These are phyloP conservation scores for Trametes meyenii DNA, from an alignment of 768 basidiomycete genomes.

Conservation along the genomic window DNA sequence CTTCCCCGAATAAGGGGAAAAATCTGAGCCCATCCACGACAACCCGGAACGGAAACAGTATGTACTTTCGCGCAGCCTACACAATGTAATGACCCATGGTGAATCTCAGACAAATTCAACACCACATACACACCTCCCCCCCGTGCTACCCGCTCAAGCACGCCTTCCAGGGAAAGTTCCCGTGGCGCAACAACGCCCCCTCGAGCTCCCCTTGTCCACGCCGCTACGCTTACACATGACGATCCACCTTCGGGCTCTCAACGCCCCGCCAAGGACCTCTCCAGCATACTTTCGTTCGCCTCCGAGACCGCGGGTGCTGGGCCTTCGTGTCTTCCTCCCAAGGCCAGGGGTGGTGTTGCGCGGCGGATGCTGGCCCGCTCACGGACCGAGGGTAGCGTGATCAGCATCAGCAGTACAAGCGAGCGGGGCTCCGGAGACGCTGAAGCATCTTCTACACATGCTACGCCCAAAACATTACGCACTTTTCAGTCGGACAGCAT, in stretches of 20 bases:
- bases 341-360: conserved; percentile 42
- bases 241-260: neutral
- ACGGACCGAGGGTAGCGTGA: conserved; percentile 60
- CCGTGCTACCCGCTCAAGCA: neutral
- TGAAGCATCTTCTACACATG: conserved; percentile 17
- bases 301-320: neutral
- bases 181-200: conserved; percentile 15
- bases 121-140: neutral
- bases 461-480: conserved; percentile 24
- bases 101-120: neutral
- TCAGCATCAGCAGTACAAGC: conserved; percentile 32
- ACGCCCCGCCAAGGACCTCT: conserved; percentile 44
- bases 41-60: conserved; percentile 6
- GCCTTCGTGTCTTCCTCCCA: conserved; percentile 4
- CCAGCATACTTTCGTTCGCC: conserved; percentile 48
- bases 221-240: neutral
- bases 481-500: conserved; percentile 23
- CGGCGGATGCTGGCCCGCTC: conserved; percentile 76
- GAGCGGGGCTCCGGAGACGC: conserved; percentile 10
- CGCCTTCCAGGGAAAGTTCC: neutral
- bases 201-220: neutral
- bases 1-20: neutral
- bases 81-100: neutral
- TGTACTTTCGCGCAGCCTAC: neutral
- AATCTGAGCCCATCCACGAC: neutral